A percentile compares a stretch with the other conserved stretches of the same genome.
These are phyloP conservation scores for Termitomyces sp. DNA, from an alignment of 768 basidiomycete species.

Conservation along the genomic window DNA sequence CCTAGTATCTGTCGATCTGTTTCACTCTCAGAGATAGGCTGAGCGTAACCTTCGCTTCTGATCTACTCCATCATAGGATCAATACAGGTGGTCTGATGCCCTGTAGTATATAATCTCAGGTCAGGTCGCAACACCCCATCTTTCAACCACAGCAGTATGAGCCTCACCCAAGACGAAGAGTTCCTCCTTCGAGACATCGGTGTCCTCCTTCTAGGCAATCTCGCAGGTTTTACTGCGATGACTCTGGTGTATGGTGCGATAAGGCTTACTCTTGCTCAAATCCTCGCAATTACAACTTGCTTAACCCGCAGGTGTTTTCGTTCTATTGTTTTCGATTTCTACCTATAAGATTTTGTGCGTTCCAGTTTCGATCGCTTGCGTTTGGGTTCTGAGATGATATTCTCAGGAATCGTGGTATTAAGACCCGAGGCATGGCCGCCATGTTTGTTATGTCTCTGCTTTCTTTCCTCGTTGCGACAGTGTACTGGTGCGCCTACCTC, in stretches of 20 bases:
- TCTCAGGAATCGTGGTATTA: constrained; percentile 5
- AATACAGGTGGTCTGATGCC: not conserved
- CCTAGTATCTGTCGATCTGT: not conserved
- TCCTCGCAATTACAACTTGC: not conserved
- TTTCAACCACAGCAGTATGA: not conserved
- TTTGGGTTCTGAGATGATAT: not conserved
- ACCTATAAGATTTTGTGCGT: constrained; percentile 11
- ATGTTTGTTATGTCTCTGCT: constrained; percentile 2
- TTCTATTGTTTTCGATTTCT: constrained; percentile 9
- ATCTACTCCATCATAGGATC: not conserved
- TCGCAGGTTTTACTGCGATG: constrained; percentile 13
- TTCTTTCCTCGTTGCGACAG: constrained; percentile 8
- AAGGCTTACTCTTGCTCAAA: not conserved
- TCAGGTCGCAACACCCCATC: not conserved
- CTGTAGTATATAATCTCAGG: not conserved
- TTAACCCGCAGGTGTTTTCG: constrained; percentile 8
- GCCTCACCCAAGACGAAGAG: constrained; percentile 6
- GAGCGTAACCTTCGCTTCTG: not conserved
- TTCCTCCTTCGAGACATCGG: constrained; percentile 9
- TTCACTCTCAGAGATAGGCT: not conserved
- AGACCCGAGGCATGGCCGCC: not conserved
- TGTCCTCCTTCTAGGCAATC: constrained; percentile 9
- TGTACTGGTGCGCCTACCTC: constrained; percentile 13
- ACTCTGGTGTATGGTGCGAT: constrained; percentile 11
- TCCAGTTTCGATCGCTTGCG: not conserved